These are phyloP conservation scores for Hortiboletus campestris DNA, from an alignment of 768 basidiomycete genomes.

Conservation along the genomic window DNA sequence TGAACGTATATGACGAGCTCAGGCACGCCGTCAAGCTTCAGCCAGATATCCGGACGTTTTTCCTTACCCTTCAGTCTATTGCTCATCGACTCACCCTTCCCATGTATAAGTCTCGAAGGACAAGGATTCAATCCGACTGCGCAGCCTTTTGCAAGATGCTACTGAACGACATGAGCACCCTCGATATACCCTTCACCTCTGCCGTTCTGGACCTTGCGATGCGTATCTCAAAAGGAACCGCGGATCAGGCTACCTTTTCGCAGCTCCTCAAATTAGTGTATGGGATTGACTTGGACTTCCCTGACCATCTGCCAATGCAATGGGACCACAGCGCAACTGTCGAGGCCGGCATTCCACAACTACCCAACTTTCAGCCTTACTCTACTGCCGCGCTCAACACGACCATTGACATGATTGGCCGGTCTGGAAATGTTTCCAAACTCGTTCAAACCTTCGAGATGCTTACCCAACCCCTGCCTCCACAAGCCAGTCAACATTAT, in stretches of 20 bases:
- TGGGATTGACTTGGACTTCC: conserved; percentile 73
- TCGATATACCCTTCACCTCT: conserved; percentile 50
- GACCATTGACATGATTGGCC: conserved; percentile 68
- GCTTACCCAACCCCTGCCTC: conserved; percentile 68
- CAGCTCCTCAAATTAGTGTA: conserved; percentile 65
- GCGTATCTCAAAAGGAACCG: conserved; percentile 63
- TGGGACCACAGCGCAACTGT: conserved; percentile 5
- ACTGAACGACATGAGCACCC: conserved; percentile 55
- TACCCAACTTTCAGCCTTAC: conserved; percentile 42
- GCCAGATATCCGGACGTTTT: conserved; percentile 58
- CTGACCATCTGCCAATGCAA: conserved; percentile 56
- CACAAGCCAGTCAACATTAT: conserved; percentile 41
- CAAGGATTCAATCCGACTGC: conserved; percentile 40
- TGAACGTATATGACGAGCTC: conserved; percentile 63
- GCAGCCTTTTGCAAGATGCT: conserved; percentile 48
- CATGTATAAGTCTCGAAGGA: conserved; percentile 37
- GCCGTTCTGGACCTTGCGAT: conserved; percentile 64
- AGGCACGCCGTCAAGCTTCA: conserved; percentile 36
- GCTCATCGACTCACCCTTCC: conserved; percentile 67
- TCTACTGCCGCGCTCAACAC: conserved; percentile 71
- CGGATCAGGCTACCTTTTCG: conserved; percentile 56
- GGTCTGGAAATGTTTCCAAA: conserved; percentile 55
- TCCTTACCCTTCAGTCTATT: conserved; percentile 65
- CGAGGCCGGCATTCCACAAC: conserved; percentile 11
- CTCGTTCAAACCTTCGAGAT: conserved; percentile 78